Percentiles rank a stretch among this genome's conserved stretches.
Conservation (phyloP, 179 eudicot genomes). For the Beta macrorhiza region DNA sequence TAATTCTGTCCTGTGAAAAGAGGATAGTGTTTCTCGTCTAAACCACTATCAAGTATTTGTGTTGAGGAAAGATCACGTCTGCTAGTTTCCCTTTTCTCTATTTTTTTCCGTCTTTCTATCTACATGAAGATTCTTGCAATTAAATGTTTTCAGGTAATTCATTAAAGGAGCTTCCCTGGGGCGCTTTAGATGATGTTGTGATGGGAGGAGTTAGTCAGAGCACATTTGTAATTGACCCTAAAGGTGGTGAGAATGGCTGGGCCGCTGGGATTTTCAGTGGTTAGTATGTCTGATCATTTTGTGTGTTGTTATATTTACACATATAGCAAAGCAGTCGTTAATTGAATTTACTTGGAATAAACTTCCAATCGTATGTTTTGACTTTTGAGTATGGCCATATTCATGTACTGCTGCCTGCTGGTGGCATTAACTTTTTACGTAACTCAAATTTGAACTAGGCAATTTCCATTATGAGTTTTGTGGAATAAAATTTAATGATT, state of each 20-base stretch:
- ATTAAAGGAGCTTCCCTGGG: slow-evolving; percentile 84
- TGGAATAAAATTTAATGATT: too few relatives aligned
- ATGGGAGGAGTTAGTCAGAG: slow-evolving; percentile 97
- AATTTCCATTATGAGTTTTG: too few relatives aligned
- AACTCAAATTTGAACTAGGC: too few relatives aligned
- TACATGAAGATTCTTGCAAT: background rate
- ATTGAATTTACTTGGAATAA: background rate
- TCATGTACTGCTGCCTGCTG: background rate
- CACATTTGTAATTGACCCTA: slow-evolving; percentile 61
- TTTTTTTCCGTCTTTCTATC: background rate
- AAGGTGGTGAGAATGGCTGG: slow-evolving; percentile 78
- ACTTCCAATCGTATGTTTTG: background rate
- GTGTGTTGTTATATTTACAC: background rate
- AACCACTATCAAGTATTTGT: background rate
- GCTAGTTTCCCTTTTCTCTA: background rate
- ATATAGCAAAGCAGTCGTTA: background rate
- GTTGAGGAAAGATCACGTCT: background rate
- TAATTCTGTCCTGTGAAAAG: background rate
- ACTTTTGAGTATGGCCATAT: background rate
- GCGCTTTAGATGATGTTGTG: slow-evolving; percentile 94
- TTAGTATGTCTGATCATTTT: slow-evolving; percentile 28
- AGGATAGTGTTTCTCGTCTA: background rate
- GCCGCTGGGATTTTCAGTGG: slow-evolving; percentile 84
- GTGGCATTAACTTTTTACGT: background rate
- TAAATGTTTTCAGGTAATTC: slow-evolving; percentile 45